A percentile compares a stretch with the other conserved stretches of the same genome.
phyloP scores from a whole-genome alignment of 1,284 basidiomycete genomes.

The Tremellales sp. region DNA sequence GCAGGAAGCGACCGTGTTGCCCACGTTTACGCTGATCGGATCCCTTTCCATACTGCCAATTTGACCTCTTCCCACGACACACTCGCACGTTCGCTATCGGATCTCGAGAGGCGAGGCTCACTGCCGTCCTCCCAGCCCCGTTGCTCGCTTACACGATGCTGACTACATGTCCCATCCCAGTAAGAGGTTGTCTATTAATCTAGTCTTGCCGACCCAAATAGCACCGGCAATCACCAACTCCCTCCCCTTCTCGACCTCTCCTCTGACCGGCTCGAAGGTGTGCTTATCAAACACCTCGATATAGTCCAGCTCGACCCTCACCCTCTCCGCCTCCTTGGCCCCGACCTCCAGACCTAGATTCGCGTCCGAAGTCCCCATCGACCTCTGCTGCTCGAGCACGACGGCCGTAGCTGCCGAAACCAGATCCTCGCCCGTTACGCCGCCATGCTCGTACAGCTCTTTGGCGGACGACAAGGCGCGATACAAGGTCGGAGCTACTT shows the following conservation, averaged over 20 bases:
- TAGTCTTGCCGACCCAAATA: constrained; percentile 77
- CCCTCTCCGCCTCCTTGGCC: too few relatives aligned
- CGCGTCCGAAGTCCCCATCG: too few relatives aligned
- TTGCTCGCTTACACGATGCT: not conserved
- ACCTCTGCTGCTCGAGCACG: constrained; percentile 30
- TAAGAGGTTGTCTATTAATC: constrained; percentile 90
- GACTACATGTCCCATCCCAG: constrained; percentile 56
- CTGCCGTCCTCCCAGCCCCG: not conserved
- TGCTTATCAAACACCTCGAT: constrained; percentile 80
- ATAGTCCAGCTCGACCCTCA: constrained; percentile 72
- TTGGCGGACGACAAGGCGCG: constrained; percentile 62
- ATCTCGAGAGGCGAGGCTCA: not conserved
- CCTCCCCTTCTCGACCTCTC: constrained; percentile 34
- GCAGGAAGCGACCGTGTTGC: too few relatives aligned
- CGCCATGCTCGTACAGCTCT: constrained; percentile 44
- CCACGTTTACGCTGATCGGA: too few relatives aligned
- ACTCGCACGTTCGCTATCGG: too few relatives aligned
- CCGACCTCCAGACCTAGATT: constrained; percentile 21
- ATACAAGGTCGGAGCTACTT: constrained; percentile 67
- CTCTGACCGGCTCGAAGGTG: constrained; percentile 55
- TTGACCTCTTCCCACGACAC: too few relatives aligned
- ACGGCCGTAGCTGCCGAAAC: constrained; percentile 45
- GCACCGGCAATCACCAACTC: constrained; percentile 82
- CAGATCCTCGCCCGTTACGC: constrained; percentile 56
- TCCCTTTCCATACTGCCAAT: too few relatives aligned